Evolutionary conservation across 1,284 basidiomycete species (phyloP), one percentile per base, ranked within the genome.

Genomic region (Naganishia sp.): DNA sequence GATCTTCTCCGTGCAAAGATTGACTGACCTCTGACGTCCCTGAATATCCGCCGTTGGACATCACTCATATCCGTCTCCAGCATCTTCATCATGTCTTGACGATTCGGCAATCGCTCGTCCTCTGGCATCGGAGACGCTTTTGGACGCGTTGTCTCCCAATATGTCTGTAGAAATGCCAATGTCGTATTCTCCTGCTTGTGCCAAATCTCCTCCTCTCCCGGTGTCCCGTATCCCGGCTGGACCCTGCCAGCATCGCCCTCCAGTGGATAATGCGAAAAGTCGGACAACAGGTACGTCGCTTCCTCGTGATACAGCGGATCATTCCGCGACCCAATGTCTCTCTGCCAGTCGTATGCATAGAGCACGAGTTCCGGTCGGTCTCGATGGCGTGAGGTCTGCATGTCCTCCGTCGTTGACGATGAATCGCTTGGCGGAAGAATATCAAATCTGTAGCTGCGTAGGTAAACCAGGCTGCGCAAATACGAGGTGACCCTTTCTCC

Each of bases 271-370:
- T 49, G 49, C n/a, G 39, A 13, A 42, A 61, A 61, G n/a, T 61
- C 28, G 21, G 58, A 61, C 21, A 61, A 47, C 4, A 61, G 58
- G 17, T 51, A 51, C 21, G 47, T 49, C 23, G 58, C 58, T 42
- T 61, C 58, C 50, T 61, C 58, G 35, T 61, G 58, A n/a, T 61
- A 61, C 25, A 61, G n/a, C 6, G 58, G 58, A 35, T 61, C 58
- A 42, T 61, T 47, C 17, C 58, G 35, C 18, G 58, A 61, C 18
- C 58, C 58, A 18, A 61, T 61, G 18, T 51, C 50, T 31, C 42
- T 61, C 25, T 61, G 58, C 58, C 58, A 61, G 47, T 61, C 58
- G 21, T 61, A 43, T 1, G 28, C 58, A 11, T 61, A 23, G 3
- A 61, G 47, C 35, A 61, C 58, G n/a, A 61, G 58, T 35, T 61